Base-by-base conservation (phyloP, 2,329 filamentous ascomycete species). In the Pseudocercospora vitis region DNA sequence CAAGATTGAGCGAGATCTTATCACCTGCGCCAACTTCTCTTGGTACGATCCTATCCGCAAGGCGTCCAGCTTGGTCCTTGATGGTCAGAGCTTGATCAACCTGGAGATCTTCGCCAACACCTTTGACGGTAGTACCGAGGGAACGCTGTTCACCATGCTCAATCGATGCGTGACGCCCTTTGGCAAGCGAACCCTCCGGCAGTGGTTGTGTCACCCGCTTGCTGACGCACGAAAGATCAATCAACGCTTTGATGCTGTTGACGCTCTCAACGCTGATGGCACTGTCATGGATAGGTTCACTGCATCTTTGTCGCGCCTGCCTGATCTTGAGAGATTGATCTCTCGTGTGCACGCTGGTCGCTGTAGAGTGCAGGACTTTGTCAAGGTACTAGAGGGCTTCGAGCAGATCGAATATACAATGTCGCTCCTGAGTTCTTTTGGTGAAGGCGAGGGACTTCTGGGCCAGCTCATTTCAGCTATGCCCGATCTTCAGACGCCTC, bases 391-490 rank as follows among this genome's bases (percentile, higher is more conserved):
- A 0, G 91, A 97, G 70, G 94, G 94, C 0, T 99, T 96, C 63
- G 94, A 97, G 74, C 92, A 96, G 72, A 97, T 99, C 40, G 91
- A 96, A 59, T 94, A 96, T 70, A 95, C 91, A 0, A 89, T 96
- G 80, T 82, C 84, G 48, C 79, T 97, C 18, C 80, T 97, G 1
- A 79, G 81, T 42, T 80, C 85, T 7, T 88, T 88, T 63, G 83
- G 86, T 49, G 82, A 85, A n/a, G 88, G 87, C 2, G 86, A 90
- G 46, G 88, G 90, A 2, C 80, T 97, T 2, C 87, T 99, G 35
- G 88, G 91, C 53, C 85, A 91, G 49, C 81, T 99, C 32, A 84
- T 97, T 37, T 75, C 82, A 0, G 81, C 86, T 0, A 96, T 99
- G 91, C 94, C 94, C 0, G 82, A 96, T 65, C 81, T 99, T 2